Evolutionary conservation across 176 grass and related monocot species (phyloP).

Genomic region (Bromus sterilis): DNA sequence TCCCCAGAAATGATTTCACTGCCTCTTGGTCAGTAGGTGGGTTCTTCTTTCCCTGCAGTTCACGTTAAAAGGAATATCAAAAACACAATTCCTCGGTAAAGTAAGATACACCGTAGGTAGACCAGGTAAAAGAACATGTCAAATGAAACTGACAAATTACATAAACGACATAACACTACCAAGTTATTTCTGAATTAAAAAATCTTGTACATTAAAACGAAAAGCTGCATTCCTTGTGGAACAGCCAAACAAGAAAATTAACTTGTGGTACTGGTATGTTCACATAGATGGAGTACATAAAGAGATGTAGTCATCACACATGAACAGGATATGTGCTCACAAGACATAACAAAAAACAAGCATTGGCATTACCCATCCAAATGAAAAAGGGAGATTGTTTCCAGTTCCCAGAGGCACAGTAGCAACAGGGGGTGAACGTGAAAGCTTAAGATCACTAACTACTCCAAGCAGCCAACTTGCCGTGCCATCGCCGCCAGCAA

Average conservation of each 20-base stretch:
- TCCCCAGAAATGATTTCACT: conserved; percentile 64
- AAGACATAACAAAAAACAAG: neutral
- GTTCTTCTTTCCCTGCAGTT: conserved; percentile 94
- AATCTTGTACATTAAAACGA: neutral
- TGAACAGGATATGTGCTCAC: neutral
- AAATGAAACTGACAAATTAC: neutral
- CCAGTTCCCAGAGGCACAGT: conserved; percentile 96
- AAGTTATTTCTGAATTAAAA: neutral
- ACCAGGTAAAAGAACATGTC: neutral
- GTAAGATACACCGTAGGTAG: neutral
- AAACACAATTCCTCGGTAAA: neutral
- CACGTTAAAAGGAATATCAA: neutral
- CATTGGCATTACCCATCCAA: conserved; percentile 73
- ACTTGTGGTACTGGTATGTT: neutral
- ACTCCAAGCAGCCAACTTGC: conserved; percentile 99
- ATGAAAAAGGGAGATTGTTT: conserved; percentile 97
- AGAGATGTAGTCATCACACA: neutral
- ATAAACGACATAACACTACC: neutral
- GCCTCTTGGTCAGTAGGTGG: conserved; percentile 60
- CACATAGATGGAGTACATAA: neutral
- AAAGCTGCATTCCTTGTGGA: neutral
- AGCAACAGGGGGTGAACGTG: conserved; percentile 65
- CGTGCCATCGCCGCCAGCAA: conserved; percentile 96
- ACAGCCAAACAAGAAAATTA: neutral
- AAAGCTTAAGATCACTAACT: conserved; percentile 87